phyloP scores from a whole-genome alignment of 805 yeast species.

The Lipomyces sp. region DNA sequence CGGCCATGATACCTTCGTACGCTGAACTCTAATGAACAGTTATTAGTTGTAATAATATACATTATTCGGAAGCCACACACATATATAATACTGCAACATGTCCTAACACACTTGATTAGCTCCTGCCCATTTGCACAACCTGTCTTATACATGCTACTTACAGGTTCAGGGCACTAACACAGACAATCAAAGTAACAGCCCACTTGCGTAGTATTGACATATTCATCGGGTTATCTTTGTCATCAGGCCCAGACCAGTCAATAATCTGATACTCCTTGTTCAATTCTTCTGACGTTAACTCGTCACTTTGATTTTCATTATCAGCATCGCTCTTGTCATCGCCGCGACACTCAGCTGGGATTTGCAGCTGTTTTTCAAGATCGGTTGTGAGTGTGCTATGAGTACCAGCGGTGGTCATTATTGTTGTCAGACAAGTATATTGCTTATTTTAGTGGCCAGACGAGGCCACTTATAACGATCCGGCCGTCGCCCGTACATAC shows the following conservation, averaged over 20 bases:
- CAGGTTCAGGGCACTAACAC: conserved; percentile 25
- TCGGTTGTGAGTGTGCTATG: background rate
- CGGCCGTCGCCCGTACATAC: too few relatives aligned
- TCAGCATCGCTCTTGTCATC: background rate
- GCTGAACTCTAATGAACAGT: background rate
- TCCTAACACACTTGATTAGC: background rate
- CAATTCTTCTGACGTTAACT: background rate
- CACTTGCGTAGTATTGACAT: conserved; percentile 46
- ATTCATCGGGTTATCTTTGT: conserved; percentile 48
- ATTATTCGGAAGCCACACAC: conserved; percentile 50
- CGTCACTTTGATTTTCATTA: background rate
- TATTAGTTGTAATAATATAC: too few relatives aligned
- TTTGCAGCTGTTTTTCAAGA: background rate
- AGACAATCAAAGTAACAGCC: conserved; percentile 45
- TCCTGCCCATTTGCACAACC: background rate
- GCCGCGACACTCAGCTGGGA: background rate
- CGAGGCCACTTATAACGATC: too few relatives aligned
- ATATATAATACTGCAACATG: conserved; percentile 10
- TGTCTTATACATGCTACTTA: background rate
- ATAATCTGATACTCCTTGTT: background rate
- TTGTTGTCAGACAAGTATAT: too few relatives aligned
- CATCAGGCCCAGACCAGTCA: conserved; percentile 42
- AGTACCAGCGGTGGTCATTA: too few relatives aligned
- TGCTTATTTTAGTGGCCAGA: too few relatives aligned
- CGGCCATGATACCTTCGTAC: background rate